Evolutionary conservation across 78 protist species (phyloP), one percentile per base, ranked within the genome.

Genomic region (slime mould (Dictyostelium discoideum)): DNA sequence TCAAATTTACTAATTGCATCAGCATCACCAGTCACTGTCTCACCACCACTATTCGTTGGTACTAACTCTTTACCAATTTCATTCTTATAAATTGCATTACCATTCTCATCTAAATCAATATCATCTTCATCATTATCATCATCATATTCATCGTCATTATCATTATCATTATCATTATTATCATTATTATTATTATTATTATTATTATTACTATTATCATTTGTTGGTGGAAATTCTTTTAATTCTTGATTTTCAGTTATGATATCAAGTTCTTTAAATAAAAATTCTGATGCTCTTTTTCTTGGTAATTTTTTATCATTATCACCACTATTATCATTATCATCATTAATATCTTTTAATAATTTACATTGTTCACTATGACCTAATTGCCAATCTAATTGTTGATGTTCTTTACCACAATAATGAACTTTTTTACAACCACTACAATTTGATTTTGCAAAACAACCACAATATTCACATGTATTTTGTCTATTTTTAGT

Each of bases 321-420:
- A 60, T 60, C 5, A 20, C 5, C 4, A 1, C 13, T 48, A 9
- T 40, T 13, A 2, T 16, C 32, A 5, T 3, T 6, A 54, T 8
- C 39, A 18, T 16, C 32, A 4, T 26, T 16, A 9, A 6, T 16
- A 6, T 60, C 37, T 60, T 32, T 84, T 24, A 88, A 29, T 65
- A 88, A 5, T 54, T 63, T 86, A 76, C 96, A 93, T 44, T 93
- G 93, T 29, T 84, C 85, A 48, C 86, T 80, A 60, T 93, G 96
- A 18, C 93, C 93, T 32, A 87, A 42, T 3, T 60, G 78, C 96
- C 96, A 93, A 80, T 93, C 94, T 4, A 8, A n/a, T n/a, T 74
- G 44, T 46, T 93, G 96, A 86, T 85, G 92, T 9, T 93, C 93
- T 63, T 40, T 57, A 29, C 93, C 8, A 74, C 96, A 93, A 57